Percentiles rank a stretch among this genome's conserved stretches.
Conservation (phyloP, 768 basidiomycete species). For the Lanmaoa rubissima region DNA sequence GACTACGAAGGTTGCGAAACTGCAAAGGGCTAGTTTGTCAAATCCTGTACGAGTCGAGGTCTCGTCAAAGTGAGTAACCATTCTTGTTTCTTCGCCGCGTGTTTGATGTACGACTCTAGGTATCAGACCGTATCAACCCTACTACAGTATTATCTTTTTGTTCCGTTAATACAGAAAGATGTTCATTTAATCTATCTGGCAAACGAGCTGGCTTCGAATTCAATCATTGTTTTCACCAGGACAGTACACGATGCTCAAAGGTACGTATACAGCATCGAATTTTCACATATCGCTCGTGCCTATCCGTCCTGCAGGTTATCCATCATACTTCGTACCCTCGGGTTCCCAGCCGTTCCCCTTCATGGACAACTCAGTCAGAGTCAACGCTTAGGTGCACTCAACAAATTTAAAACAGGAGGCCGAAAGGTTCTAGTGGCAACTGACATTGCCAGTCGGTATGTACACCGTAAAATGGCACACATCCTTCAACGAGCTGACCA, state of each 20-base stretch:
- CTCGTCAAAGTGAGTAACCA: conserved; percentile 71
- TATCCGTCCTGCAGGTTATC: conserved; percentile 53
- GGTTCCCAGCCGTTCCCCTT: conserved; percentile 92
- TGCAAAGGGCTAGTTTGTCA: conserved; percentile 89
- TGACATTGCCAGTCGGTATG: conserved; percentile 89
- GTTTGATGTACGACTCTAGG: conserved; percentile 41
- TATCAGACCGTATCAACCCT: conserved; percentile 96
- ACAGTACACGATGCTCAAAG: conserved; percentile 92
- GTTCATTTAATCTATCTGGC: conserved; percentile 85
- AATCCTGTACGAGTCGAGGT: conserved; percentile 96
- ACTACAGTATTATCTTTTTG: conserved; percentile 93
- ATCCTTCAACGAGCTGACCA: conserved; percentile 4
- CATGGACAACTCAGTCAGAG: conserved; percentile 96
- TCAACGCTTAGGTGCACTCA: conserved; percentile 86
- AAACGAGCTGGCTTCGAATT: conserved; percentile 87
- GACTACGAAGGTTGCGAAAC: conserved; percentile 96
- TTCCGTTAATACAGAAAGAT: conserved; percentile 90
- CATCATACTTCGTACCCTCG: conserved; percentile 84
- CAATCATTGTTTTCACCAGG: conserved; percentile 93
- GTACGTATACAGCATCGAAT: conserved; percentile 33
- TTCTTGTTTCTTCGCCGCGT: neutral
- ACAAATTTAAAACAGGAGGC: conserved; percentile 95
- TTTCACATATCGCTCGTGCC: neutral
- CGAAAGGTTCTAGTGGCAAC: conserved; percentile 91
- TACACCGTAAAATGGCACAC: conserved; percentile 1